Evolutionary conservation across 192 early-diverging fungal species (phyloP), one percentile per base, ranked within the genome.

Genomic region (Coemansia sp.): DNA sequence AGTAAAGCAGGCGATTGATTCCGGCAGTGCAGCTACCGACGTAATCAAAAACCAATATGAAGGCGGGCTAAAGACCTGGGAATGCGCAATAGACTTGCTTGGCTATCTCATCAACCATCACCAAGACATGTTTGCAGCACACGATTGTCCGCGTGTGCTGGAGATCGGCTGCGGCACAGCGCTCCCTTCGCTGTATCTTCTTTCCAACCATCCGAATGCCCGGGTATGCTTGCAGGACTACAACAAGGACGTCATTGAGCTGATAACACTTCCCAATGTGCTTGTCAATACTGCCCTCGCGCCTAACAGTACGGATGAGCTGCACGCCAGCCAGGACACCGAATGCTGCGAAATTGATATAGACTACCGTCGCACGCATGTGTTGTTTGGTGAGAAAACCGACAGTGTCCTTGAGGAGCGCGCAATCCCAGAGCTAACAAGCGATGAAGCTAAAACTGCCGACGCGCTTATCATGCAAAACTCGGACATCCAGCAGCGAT

Each of bases 41-140:
- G 64, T 98, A 5, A 84, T 98, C 33, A 81, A 83, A 50, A 93
- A 93, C 11, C 88, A 91, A 4, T 98, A 98, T 59, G 96, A 96
- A 65, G 96, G 86, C 38, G 96, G 96, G 11, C 82, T 96, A 53
- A 98, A 98, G 72, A 98, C 96, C 0, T 98, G 96, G 96, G 96
- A 98, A 63, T 95, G 94, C 65, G 8, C 91, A 8, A 54, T 91
- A 28, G 96, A 98, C 77, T 71, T 98, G 47, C 82, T 94, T 15
- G 65, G 82, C 43, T 91, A 84, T 55, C 61, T 92, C 15, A 70
- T 82, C 16, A 64, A 70, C 15, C 66, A 82, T 19, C 61, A 58
- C 15, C 53, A 63, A 11, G 55, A 48, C 7, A 28, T 58, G 18
- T 35, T 18, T 10, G 13, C 26, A 13, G 26, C 33, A 2, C 15